A percentile compares a stretch with the other conserved stretches of the same genome.
Conservation (phyloP, 495 filamentous ascomycete genomes). For the Mycothermus thermophilus region DNA sequence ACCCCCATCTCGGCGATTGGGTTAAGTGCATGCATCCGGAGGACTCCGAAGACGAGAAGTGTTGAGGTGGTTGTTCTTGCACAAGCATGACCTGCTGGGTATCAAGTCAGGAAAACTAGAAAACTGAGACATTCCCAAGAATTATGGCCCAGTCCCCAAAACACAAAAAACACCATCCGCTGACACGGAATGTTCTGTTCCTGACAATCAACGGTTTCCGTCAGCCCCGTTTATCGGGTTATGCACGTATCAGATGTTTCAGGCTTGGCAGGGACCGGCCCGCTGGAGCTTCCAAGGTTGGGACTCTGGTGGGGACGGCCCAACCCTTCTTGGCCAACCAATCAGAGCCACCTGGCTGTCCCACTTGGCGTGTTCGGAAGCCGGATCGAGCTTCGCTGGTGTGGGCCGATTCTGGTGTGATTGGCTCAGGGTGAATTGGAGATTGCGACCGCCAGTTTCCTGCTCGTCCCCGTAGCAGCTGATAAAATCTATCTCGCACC, state of each 20-base stretch:
- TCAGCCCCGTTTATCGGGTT: too few species aligned
- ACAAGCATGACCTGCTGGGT: too few species aligned
- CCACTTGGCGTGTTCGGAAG: conserved; percentile 17
- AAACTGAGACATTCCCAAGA: too few species aligned
- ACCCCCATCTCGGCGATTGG: too few species aligned
- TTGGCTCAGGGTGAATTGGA: conserved; percentile 4
- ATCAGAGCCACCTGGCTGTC: not conserved
- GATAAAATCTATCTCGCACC: conserved; percentile 16
- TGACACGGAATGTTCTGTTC: not conserved
- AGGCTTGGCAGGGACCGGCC: conserved; percentile 14
- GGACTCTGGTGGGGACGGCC: not conserved
- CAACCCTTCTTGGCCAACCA: conserved; percentile 6
- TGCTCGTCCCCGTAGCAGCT: not conserved
- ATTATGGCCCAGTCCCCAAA: too few species aligned
- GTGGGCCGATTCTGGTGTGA: conserved; percentile 22
- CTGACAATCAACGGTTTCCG: not conserved
- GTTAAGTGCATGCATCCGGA: too few species aligned
- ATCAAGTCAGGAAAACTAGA: too few species aligned
- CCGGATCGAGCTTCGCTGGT: conserved; percentile 11
- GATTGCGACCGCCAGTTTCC: conserved; percentile 1
- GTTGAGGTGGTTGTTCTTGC: too few species aligned
- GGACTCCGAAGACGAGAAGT: too few species aligned
- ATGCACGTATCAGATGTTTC: conserved; percentile 7
- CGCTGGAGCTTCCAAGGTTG: conserved; percentile 5
- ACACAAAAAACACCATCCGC: not conserved